phyloP scores from a whole-genome alignment of 495 filamentous ascomycete species.

The Trichoderma erinaceum region DNA sequence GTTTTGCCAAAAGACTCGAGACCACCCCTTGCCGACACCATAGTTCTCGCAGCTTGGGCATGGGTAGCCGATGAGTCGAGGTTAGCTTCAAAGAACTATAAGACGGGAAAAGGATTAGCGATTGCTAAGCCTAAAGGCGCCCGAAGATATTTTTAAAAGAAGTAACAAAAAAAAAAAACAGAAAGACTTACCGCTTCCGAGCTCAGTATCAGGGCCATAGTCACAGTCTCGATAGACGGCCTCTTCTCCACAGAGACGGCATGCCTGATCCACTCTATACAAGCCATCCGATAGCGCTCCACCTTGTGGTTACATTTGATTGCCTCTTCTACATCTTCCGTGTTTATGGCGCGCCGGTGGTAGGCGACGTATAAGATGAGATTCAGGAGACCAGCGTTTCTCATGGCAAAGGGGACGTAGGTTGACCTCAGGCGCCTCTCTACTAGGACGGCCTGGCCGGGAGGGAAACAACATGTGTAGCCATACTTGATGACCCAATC shows the following conservation, averaged over 20 bases:
- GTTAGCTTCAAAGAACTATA: background rate
- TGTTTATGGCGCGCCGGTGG: background rate
- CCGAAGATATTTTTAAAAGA: background rate
- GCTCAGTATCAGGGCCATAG: background rate
- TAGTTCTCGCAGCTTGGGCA: constrained; percentile 1
- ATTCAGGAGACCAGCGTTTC: background rate
- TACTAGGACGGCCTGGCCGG: background rate
- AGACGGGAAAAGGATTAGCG: background rate
- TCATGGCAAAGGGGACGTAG: constrained; percentile 1
- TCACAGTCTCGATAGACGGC: background rate
- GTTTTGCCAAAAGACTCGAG: background rate
- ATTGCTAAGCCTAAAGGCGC: background rate
- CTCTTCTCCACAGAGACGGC: background rate
- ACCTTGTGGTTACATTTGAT: background rate
- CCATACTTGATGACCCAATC: constrained; percentile 4
- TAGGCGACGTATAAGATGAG: background rate
- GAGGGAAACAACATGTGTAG: background rate
- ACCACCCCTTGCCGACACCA: background rate
- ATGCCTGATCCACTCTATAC: background rate
- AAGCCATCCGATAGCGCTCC: background rate
- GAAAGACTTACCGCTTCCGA: background rate
- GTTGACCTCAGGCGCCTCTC: background rate
- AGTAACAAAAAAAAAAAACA: background rate
- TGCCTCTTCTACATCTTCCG: background rate
- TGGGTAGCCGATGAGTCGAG: background rate